Conservation (phyloP, 1,284 basidiomycete species). For the Anthracocystis setariae region DNA sequence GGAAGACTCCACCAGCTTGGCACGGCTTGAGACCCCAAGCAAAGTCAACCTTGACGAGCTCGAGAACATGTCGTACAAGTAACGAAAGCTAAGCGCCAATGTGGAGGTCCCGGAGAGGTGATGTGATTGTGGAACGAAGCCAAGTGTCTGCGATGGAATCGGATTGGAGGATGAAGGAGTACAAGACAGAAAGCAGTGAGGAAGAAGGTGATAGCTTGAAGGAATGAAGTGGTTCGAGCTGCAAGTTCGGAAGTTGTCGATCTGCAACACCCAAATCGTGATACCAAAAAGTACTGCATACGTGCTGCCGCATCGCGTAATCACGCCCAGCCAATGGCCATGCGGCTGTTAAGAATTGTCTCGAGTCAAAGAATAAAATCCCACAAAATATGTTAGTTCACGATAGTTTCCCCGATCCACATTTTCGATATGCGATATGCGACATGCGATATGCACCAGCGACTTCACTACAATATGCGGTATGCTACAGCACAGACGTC, state of each 20-base stretch:
- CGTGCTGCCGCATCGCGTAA: constrained; percentile 37
- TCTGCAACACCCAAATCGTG: not conserved
- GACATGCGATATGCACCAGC: too few relatives aligned
- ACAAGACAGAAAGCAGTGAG: not conserved
- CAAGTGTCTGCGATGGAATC: not conserved
- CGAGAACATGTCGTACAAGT: constrained; percentile 8
- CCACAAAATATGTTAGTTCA: too few relatives aligned
- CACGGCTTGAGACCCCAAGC: constrained; percentile 21
- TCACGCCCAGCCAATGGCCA: constrained; percentile 16
- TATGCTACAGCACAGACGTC: too few relatives aligned
- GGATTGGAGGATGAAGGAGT: not conserved
- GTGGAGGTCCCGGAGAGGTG: not conserved
- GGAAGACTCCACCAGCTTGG: constrained; percentile 7
- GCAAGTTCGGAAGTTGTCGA: constrained; percentile 2
- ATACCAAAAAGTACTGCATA: constrained; percentile 3
- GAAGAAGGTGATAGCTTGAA: not conserved
- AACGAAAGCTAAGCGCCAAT: not conserved
- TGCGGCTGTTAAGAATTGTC: too few relatives aligned
- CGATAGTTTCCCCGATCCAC: too few relatives aligned
- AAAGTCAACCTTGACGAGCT: constrained; percentile 25
- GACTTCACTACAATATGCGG: too few relatives aligned
- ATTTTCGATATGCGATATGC: too few relatives aligned
- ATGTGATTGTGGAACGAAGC: not conserved
- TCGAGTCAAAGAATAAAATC: too few relatives aligned
- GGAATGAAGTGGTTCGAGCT: constrained; percentile 3